Conservation (phyloP, 140 eudicot species). For the Cichorium intybus region DNA sequence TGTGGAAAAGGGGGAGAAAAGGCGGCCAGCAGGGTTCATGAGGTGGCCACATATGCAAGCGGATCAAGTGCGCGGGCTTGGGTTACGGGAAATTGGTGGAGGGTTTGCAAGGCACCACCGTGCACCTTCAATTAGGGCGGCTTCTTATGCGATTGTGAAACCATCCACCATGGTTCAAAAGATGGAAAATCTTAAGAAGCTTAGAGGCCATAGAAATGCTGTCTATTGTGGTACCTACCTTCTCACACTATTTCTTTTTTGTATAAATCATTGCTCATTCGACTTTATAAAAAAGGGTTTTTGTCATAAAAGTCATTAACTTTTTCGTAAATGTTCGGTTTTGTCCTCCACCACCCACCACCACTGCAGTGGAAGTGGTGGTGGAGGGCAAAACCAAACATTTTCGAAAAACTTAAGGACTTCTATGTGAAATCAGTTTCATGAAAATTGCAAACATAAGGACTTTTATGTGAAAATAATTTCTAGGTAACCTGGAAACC, state of each 20-base stretch:
- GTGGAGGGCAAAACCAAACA: too few relatives aligned
- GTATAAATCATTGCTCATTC: too few relatives aligned
- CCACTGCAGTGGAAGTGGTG: too few relatives aligned
- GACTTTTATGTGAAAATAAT: too few relatives aligned
- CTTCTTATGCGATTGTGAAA: constrained; percentile 86
- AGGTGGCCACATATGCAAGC: constrained; percentile 92
- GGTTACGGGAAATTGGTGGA: constrained; percentile 89
- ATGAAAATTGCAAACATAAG: too few relatives aligned
- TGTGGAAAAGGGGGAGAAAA: constrained; percentile 31
- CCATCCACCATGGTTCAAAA: constrained; percentile 93
- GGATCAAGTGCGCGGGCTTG: constrained; percentile 83
- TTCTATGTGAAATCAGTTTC: too few relatives aligned
- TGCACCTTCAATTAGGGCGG: constrained; percentile 80
- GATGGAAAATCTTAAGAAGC: constrained; percentile 74
- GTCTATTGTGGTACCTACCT: constrained; percentile 77
- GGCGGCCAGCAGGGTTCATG: constrained; percentile 62
- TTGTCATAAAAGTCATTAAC: too few relatives aligned
- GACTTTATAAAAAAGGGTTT: too few relatives aligned
- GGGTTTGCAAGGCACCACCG: constrained; percentile 93
- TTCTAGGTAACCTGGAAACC: too few relatives aligned
- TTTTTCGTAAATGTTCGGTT: too few relatives aligned
- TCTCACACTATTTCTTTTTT: not conserved
- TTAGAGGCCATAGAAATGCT: constrained; percentile 90
- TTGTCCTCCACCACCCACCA: too few relatives aligned
- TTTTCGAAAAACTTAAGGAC: too few relatives aligned